A percentile compares a stretch with the other conserved stretches of the same genome.
Evolutionary conservation across 495 filamentous ascomycete genomes (phyloP).

Genomic region (Penicillium antarcticum): DNA sequence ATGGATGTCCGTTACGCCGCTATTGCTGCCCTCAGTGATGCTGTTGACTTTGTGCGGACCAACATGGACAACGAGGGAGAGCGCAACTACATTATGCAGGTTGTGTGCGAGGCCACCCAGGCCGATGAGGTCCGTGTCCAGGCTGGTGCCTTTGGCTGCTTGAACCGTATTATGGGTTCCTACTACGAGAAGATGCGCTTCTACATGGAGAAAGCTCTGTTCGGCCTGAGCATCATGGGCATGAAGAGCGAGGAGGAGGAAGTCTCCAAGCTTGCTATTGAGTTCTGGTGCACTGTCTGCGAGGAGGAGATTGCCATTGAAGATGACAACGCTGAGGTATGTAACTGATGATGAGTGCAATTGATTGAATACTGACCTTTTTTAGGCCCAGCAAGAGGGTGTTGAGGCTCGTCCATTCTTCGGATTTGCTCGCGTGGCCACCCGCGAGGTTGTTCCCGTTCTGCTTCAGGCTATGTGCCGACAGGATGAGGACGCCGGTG

Average conservation of each 20-base stretch:
- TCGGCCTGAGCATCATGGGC: constrained; percentile 95
- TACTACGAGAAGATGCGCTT: constrained; percentile 99
- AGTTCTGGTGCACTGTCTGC: constrained; percentile 99
- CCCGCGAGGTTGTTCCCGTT: constrained; percentile 88
- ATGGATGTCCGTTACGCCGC: constrained; percentile 85
- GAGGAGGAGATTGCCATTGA: constrained; percentile 97
- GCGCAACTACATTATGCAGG: constrained; percentile 99
- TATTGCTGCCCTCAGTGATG: constrained; percentile 90
- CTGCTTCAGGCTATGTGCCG: constrained; percentile 84
- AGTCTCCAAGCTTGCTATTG: constrained; percentile 94
- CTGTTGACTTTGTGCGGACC: constrained; percentile 93
- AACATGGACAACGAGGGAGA: constrained; percentile 99
- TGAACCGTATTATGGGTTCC: constrained; percentile 96
- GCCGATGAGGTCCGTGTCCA: constrained; percentile 85
- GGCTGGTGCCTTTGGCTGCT: constrained; percentile 89
- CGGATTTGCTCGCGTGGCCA: constrained; percentile 87
- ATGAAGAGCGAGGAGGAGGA: constrained; percentile 99
- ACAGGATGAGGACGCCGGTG: constrained; percentile 93
- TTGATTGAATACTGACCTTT: constrained; percentile 2
- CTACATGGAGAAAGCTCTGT: constrained; percentile 99
- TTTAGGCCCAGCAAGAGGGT: constrained; percentile 62
- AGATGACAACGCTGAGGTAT: constrained; percentile 87
- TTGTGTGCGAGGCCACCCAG: constrained; percentile 97
- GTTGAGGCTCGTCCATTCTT: constrained; percentile 81
- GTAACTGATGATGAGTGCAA: constrained; percentile 7